phyloP scores from a whole-genome alignment of 768 basidiomycete species.

The Russula foetens region DNA sequence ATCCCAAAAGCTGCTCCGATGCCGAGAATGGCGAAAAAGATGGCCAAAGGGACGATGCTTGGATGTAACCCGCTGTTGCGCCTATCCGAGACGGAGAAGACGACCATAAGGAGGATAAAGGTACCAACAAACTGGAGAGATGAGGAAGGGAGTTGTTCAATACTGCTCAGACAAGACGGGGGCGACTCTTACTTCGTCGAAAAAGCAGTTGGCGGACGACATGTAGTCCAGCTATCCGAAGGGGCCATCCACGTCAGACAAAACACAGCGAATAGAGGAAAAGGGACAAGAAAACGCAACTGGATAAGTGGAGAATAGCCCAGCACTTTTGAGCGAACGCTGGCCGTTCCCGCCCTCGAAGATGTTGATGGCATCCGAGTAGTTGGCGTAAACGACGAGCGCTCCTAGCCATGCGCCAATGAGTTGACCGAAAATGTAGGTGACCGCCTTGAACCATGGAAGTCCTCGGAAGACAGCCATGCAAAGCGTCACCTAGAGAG shows the following conservation, averaged over 20 bases:
- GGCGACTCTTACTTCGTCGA: conserved; percentile 31
- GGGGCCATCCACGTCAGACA: neutral
- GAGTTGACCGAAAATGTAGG: conserved; percentile 54
- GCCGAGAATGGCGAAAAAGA: conserved; percentile 50
- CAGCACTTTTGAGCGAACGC: conserved; percentile 50
- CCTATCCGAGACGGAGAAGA: conserved; percentile 47
- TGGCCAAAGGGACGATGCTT: conserved; percentile 44
- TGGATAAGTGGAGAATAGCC: conserved; percentile 54
- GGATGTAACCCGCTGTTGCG: conserved; percentile 40
- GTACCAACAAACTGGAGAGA: conserved; percentile 44
- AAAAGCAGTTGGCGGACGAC: conserved; percentile 37
- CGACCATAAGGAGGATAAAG: conserved; percentile 43
- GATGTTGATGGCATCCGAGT: conserved; percentile 55
- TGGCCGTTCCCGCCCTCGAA: conserved; percentile 49
- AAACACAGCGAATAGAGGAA: neutral
- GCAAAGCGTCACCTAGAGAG: conserved; percentile 54
- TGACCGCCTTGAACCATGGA: conserved; percentile 74
- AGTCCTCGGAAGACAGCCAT: conserved; percentile 64
- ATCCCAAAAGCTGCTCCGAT: conserved; percentile 51
- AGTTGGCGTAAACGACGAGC: conserved; percentile 53
- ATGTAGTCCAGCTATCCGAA: conserved; percentile 31
- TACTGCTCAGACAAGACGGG: too few species aligned
- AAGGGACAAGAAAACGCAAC: conserved; percentile 30
- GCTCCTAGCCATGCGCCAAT: conserved; percentile 54
- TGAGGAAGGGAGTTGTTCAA: neutral